Evolutionary conservation across 441 rosid genomes (phyloP).

Genomic region (Codiaeum variegatum): DNA sequence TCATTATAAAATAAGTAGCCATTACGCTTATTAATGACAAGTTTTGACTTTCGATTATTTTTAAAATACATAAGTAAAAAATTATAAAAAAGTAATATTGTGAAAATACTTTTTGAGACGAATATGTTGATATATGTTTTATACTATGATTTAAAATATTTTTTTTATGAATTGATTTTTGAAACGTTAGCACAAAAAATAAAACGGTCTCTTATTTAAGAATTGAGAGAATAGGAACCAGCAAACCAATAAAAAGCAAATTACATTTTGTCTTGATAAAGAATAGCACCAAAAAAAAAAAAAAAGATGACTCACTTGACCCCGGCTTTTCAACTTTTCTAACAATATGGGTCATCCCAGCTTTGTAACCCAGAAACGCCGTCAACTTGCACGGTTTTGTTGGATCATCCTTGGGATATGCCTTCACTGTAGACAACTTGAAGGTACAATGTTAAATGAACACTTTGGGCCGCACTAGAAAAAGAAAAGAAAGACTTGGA

Average conservation of each 20-base stretch:
- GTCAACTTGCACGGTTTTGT: constrained; percentile 66
- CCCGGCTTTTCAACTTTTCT: constrained; percentile 91
- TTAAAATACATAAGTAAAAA: no score
- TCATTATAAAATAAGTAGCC: no score
- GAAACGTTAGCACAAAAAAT: no score
- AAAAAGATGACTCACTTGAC: constrained; percentile 33
- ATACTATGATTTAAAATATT: no score
- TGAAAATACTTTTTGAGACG: no score
- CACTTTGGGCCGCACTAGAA: neutral
- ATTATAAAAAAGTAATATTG: no score
- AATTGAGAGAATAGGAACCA: neutral
- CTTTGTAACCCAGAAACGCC: constrained; percentile 85
- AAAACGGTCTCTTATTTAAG: no score
- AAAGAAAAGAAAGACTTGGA: neutral
- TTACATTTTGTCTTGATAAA: neutral
- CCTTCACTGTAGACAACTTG: constrained; percentile 55
- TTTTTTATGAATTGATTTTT: no score
- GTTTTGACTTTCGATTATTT: no score
- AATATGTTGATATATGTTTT: no score
- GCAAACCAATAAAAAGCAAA: no score
- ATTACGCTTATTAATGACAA: no score
- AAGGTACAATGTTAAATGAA: neutral
- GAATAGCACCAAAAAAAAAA: neutral
- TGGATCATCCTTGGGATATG: constrained; percentile 80
- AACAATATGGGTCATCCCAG: constrained; percentile 89